phyloP scores from a whole-genome alignment of 1,284 basidiomycete species.

The Retiboletus flavoniger region DNA sequence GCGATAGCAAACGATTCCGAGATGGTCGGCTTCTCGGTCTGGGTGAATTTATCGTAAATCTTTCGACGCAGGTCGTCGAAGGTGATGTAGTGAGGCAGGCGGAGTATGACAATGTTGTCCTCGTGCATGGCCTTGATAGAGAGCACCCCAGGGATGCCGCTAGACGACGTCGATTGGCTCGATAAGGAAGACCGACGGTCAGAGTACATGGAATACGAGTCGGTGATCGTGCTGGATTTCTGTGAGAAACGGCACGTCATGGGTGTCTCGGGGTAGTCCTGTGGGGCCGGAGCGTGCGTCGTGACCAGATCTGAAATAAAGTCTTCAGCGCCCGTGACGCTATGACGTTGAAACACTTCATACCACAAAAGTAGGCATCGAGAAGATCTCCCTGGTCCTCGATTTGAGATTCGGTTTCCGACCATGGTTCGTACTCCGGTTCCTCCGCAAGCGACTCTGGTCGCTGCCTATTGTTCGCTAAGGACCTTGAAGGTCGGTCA shows the following conservation, averaged over 20 bases:
- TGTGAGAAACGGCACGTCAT: conserved; percentile 11
- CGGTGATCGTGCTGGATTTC: conserved; percentile 5
- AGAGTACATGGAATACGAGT: conserved; percentile 14
- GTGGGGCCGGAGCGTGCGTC: conserved; percentile 26
- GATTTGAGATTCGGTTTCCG: conserved; percentile 25
- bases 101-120: conserved; percentile 60
- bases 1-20: conserved; percentile 54
- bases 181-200: conserved; percentile 28
- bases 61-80: conserved; percentile 53
- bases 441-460: conserved; percentile 20
- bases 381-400: conserved; percentile 48
- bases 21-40: conserved; percentile 55
- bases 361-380: conserved; percentile 51
- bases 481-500: conserved; percentile 13
- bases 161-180: conserved; percentile 31
- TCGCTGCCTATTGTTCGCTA: conserved; percentile 2
- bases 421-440: conserved; percentile 36
- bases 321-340: conserved; percentile 9
- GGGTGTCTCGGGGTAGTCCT: conserved; percentile 24
- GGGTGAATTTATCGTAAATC: conserved; percentile 61
- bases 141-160: conserved; percentile 36
- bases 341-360: conserved; percentile 8
- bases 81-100: conserved; percentile 44
- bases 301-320: conserved; percentile 40
- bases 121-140: conserved; percentile 65